These are phyloP conservation scores for Allium fistulosum DNA, from an alignment of 106 monocot species.

Conservation along the genomic window DNA sequence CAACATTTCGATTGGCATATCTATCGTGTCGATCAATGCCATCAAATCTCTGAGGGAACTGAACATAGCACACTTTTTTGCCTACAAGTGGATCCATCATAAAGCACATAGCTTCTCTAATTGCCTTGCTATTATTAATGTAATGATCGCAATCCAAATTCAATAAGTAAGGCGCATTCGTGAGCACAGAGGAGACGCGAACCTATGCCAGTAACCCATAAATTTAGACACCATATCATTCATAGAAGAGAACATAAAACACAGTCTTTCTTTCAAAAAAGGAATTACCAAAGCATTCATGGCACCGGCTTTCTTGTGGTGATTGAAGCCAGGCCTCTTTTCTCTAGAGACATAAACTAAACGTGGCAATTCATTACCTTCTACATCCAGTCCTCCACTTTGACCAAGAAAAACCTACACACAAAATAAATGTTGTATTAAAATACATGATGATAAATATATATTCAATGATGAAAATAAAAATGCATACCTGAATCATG, in stretches of 20 bases:
- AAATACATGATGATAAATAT: too few species aligned
- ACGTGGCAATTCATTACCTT: conserved; percentile 55
- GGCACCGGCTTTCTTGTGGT: conserved; percentile 63
- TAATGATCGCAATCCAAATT: conserved; percentile 89
- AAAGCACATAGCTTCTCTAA: conserved; percentile 72
- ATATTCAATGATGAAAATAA: neutral
- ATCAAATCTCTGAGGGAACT: conserved; percentile 75
- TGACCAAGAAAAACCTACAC: conserved; percentile 52
- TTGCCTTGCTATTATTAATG: conserved; percentile 70
- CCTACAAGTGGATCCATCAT: conserved; percentile 71
- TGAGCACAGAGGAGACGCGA: conserved; percentile 65
- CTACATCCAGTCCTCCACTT: conserved; percentile 50
- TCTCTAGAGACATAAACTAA: conserved; percentile 64
- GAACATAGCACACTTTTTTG: conserved; percentile 70
- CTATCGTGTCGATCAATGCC: conserved; percentile 73
- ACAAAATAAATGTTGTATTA: neutral
- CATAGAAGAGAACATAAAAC: too few species aligned
- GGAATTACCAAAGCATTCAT: conserved; percentile 53
- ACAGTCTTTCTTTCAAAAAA: too few species aligned
- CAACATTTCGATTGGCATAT: conserved; percentile 66
- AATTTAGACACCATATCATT: too few species aligned
- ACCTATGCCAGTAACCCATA: conserved; percentile 22
- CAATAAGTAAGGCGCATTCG: conserved; percentile 64
- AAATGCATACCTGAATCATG: conserved; percentile 74
- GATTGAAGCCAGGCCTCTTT: conserved; percentile 60